phyloP scores from a whole-genome alignment of 441 rosid species.

The Croton laevigatus region DNA sequence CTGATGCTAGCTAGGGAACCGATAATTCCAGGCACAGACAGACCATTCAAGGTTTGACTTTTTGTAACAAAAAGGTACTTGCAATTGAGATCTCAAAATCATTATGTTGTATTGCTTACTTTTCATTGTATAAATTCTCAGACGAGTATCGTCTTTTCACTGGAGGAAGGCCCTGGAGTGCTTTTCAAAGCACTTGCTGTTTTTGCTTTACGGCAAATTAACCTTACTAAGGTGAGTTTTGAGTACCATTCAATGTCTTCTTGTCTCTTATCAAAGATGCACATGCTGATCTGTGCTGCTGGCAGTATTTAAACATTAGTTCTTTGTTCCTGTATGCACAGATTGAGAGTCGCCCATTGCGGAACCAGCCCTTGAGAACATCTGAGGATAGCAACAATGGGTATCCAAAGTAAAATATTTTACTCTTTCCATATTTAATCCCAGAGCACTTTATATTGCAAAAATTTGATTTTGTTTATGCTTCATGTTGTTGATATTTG shows the following conservation, averaged over 20 bases:
- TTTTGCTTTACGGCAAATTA: constrained; percentile 84
- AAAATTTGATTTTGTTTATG: neutral
- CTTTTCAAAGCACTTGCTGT: constrained; percentile 99
- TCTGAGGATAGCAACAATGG: constrained; percentile 54
- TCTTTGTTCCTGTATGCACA: constrained; percentile 35
- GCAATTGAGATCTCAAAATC: neutral
- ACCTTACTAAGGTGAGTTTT: constrained; percentile 73
- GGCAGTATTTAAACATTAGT: constrained; percentile 11
- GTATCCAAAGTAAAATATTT: constrained; percentile 43
- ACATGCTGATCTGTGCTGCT: constrained; percentile 9
- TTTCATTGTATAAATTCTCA: constrained; percentile 14
- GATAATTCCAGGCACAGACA: constrained; percentile 81
- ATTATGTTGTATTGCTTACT: neutral
- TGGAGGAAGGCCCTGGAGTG: constrained; percentile 96
- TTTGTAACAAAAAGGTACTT: neutral
- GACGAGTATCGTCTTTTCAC: constrained; percentile 95
- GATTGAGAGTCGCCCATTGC: constrained; percentile 97
- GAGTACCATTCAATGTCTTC: neutral
- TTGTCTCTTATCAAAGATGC: constrained; percentile 3
- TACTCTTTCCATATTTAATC: constrained; percentile 16
- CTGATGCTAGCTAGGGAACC: constrained; percentile 98
- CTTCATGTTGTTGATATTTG: neutral
- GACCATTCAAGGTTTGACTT: constrained; percentile 78
- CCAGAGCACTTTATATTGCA: neutral
- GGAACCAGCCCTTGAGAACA: constrained; percentile 64